These are phyloP conservation scores for Protomyces inundatus DNA, from an alignment of 1,139 yeast genomes.

Conservation along the genomic window DNA sequence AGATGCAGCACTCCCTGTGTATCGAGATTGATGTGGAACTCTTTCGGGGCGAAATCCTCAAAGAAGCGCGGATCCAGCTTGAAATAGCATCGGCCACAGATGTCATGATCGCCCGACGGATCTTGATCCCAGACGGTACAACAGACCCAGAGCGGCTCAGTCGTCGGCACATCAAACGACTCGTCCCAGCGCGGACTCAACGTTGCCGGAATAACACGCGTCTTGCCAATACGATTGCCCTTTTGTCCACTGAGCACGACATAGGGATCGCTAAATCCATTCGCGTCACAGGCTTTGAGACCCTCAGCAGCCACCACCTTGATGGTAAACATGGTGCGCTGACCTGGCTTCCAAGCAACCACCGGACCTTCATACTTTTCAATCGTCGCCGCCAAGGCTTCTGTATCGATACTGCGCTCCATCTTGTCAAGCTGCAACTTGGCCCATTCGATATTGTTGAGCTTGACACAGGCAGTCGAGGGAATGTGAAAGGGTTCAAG, in stretches of 20 bases:
- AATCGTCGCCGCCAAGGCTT: conserved; percentile 50
- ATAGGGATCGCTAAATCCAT: conserved; percentile 56
- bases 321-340: conserved; percentile 52
- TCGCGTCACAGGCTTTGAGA: conserved; percentile 51
- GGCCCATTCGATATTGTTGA: conserved; percentile 65
- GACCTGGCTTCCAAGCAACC: conserved; percentile 35
- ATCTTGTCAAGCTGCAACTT: conserved; percentile 53
- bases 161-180: conserved; percentile 60
- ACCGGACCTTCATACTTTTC: conserved; percentile 33
- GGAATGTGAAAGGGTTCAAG: conserved; percentile 59
- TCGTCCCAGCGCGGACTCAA: conserved; percentile 85
- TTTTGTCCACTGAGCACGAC: conserved; percentile 63
- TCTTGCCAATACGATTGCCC: conserved; percentile 60
- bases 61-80: conserved; percentile 62
- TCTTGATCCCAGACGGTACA: conserved; percentile 73
- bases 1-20: conserved; percentile 61
- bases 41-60: conserved; percentile 61
- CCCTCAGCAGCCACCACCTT: conserved; percentile 67
- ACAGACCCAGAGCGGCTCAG: conserved; percentile 43
- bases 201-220: conserved; percentile 59
- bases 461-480: conserved; percentile 57
- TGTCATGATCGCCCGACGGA: conserved; percentile 51
- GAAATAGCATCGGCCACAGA: conserved; percentile 64
- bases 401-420: conserved; percentile 62
- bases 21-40: conserved; percentile 57